phyloP scores from a whole-genome alignment of 2,329 filamentous ascomycete species.

The Aspergillus calidoustus region DNA sequence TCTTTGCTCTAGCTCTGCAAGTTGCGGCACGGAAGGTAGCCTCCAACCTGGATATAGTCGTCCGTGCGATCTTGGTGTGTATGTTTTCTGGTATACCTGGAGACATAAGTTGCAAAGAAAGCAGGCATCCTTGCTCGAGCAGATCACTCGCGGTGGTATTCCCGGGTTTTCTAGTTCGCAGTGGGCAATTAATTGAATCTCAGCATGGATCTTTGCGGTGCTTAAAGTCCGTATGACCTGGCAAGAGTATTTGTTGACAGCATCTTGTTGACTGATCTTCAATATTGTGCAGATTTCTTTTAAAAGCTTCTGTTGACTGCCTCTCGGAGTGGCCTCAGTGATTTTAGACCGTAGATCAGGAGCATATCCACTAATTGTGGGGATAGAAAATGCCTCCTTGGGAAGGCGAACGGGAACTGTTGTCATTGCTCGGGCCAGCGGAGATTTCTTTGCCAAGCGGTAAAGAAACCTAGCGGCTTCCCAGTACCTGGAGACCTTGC shows the following conservation, averaged over 20 bases:
- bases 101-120: constrained; percentile 30
- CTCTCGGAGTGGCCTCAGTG: constrained; percentile 14
- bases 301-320: constrained; percentile 2
- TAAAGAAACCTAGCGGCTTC: constrained; percentile 42
- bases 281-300: constrained; percentile 3
- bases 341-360: constrained; percentile 7
- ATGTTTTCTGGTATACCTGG: constrained; percentile 17
- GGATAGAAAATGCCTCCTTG: constrained; percentile 27
- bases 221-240: neutral
- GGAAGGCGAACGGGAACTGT: constrained; percentile 38
- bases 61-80: constrained; percentile 28
- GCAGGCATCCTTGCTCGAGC: constrained; percentile 34
- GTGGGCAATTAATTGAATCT: constrained; percentile 29
- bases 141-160: constrained; percentile 25
- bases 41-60: constrained; percentile 25
- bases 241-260: neutral
- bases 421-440: constrained; percentile 34
- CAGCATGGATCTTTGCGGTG: constrained; percentile 25
- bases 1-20: constrained; percentile 15
- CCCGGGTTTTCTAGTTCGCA: constrained; percentile 25
- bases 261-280: neutral
- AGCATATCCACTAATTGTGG: constrained; percentile 10
- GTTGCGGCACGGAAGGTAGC: constrained; percentile 19
- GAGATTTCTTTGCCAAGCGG: constrained; percentile 36
- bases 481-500: constrained; percentile 45